Conservation (phyloP, 805 yeast species). For the Cyberlindnera amylophila region DNA sequence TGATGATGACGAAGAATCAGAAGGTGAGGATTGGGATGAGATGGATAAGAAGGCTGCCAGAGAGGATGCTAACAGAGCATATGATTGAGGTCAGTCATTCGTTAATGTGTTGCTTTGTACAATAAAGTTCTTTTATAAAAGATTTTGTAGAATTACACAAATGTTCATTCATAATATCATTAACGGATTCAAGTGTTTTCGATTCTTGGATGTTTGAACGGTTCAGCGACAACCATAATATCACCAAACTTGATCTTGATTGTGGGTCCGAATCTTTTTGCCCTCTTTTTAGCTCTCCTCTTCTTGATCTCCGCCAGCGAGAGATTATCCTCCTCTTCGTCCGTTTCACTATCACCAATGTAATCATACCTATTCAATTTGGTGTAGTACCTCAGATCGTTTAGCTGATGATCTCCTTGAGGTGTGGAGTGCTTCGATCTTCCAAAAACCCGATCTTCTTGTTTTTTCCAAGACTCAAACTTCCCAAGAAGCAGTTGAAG, state of each 20-base stretch:
- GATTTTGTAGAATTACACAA: too few species aligned
- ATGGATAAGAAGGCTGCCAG: constrained; percentile 27
- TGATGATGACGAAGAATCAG: constrained; percentile 37
- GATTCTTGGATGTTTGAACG: constrained; percentile 24
- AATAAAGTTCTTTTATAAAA: constrained; percentile 42
- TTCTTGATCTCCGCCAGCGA: constrained; percentile 17
- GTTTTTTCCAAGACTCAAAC: constrained; percentile 20
- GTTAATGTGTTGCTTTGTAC: constrained; percentile 26
- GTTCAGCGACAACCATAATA: constrained; percentile 23
- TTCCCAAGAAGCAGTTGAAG: constrained; percentile 21
- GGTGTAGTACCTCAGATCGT: constrained; percentile 20
- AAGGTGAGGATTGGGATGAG: constrained; percentile 35
- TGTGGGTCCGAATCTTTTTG: constrained; percentile 21
- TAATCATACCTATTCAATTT: constrained; percentile 20
- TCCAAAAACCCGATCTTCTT: constrained; percentile 25
- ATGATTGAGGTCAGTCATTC: constrained; percentile 34
- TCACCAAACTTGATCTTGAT: constrained; percentile 24
- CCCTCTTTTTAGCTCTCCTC: constrained; percentile 13
- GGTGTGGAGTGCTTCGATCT: constrained; percentile 3
- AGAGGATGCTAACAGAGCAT: constrained; percentile 39
- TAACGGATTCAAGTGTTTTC: constrained; percentile 7
- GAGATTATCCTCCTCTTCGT: constrained; percentile 24
- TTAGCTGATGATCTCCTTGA: background rate
- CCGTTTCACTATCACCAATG: constrained; percentile 27
- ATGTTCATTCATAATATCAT: too few species aligned